Evolutionary conservation across 805 yeast genomes (phyloP).

Genomic region (Ogataea henricii): DNA sequence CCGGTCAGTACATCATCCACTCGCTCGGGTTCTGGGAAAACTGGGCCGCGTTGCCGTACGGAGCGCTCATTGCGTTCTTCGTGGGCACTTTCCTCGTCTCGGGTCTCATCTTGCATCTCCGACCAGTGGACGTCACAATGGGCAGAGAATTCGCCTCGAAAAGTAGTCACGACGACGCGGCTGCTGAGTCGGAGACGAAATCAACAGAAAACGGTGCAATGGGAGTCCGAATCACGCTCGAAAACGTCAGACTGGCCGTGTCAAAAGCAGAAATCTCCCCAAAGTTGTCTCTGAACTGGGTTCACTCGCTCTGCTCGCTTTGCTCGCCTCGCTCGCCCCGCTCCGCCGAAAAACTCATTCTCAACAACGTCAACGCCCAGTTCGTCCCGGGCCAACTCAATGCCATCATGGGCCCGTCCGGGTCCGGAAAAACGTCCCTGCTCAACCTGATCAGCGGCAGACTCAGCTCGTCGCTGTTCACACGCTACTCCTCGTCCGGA

Average conservation of each 20-base stretch:
- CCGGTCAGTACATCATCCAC: slow-evolving; percentile 55
- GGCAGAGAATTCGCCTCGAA: slow-evolving; percentile 37
- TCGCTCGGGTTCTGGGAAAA: slow-evolving; percentile 60
- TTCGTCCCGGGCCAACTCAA: slow-evolving; percentile 60
- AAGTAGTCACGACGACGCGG: slow-evolving; percentile 18
- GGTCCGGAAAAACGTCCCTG: slow-evolving; percentile 74
- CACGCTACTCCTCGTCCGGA: slow-evolving; percentile 41
- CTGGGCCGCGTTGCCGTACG: slow-evolving; percentile 70
- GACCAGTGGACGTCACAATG: slow-evolving; percentile 54
- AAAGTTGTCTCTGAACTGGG: too few relatives aligned
- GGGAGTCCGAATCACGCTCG: slow-evolving; percentile 20
- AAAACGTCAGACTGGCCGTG: slow-evolving; percentile 28
- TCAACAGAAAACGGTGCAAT: too few relatives aligned
- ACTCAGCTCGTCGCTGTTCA: slow-evolving; percentile 37
- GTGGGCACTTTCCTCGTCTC: slow-evolving; percentile 55
- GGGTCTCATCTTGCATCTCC: slow-evolving; percentile 46
- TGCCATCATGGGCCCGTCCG: slow-evolving; percentile 82
- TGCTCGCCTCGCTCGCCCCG: background rate
- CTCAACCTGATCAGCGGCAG: slow-evolving; percentile 66
- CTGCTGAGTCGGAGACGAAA: too few relatives aligned
- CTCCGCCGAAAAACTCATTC: slow-evolving; percentile 36
- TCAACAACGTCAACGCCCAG: slow-evolving; percentile 49
- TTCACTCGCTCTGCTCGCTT: too few relatives aligned
- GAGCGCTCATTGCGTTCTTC: slow-evolving; percentile 58
- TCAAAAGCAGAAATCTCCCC: background rate